phyloP scores from a whole-genome alignment of 1,284 basidiomycete genomes.

The Rhodotorula sp. region DNA sequence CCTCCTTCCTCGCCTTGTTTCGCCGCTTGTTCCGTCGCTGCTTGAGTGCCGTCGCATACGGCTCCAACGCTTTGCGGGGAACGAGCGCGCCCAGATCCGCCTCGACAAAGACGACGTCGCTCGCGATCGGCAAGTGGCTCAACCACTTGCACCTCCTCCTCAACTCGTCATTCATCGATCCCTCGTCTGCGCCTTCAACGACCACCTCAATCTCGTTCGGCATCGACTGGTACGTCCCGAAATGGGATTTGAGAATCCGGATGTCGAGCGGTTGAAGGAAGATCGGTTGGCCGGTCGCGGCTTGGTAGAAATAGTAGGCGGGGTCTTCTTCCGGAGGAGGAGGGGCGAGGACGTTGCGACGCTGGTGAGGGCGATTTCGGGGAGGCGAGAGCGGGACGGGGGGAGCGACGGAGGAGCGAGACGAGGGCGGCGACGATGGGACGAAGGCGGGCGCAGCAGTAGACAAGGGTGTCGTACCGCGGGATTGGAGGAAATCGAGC shows the following conservation, averaged over 20 bases:
- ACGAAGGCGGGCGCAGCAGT: conserved; percentile 21
- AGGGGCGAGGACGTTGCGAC: conserved; percentile 68
- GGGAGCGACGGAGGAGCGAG: background rate
- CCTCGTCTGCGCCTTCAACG: conserved; percentile 69
- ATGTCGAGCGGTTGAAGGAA: conserved; percentile 96
- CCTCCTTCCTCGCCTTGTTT: conserved; percentile 76
- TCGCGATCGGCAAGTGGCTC: conserved; percentile 82
- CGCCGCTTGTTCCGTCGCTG: conserved; percentile 69
- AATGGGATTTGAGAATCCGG: conserved; percentile 83
- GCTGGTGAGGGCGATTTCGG: conserved; percentile 51
- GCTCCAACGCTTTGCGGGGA: conserved; percentile 62
- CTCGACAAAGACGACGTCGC: conserved; percentile 93
- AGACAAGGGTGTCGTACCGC: conserved; percentile 18
- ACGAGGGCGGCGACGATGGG: background rate
- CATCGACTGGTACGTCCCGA: conserved; percentile 75
- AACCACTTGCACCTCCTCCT: conserved; percentile 94
- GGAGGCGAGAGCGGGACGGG: background rate
- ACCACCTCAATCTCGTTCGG: conserved; percentile 75
- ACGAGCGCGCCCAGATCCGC: conserved; percentile 76
- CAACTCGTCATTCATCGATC: conserved; percentile 72
- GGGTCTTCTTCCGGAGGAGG: conserved; percentile 51
- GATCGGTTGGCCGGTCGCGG: conserved; percentile 82
- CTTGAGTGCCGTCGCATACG: conserved; percentile 75
- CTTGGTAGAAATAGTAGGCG: conserved; percentile 89
- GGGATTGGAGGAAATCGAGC: conserved; percentile 28